Evolutionary conservation across 164 flowering plant genomes (phyloP), one percentile per base, ranked within the genome.

Genomic region (Euptelea pleiosperma): DNA sequence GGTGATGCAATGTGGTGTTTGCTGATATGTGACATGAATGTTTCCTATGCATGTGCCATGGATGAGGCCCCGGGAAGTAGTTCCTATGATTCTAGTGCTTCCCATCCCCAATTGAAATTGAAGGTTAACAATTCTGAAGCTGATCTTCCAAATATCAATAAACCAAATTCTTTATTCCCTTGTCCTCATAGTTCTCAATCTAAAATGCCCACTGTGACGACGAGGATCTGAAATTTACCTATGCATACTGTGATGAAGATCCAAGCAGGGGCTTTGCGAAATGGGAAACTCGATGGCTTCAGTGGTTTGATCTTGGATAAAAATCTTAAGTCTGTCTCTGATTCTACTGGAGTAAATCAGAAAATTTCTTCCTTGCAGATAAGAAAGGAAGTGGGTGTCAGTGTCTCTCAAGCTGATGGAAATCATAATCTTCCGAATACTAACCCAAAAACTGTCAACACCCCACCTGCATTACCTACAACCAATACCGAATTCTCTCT

Each of bases 1-100:
- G 99, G 97, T 39, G 97, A 93, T 61, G 96, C 99, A 58, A 80
- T 88, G 92, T 93, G 97, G 99, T 83, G 87, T 70, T 81, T 93
- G 75, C 67, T 93, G 63, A 80, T 90, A 12, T 81, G 83, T 72
- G 99, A 93, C 70, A 83, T 93, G 97, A 93, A 88, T 73, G 82
- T 93, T 4, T 79, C 90, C 28, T 93, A 82, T 70, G 97, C 97
- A 29, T 93, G 97, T 77, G 87, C 86, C 21, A 83, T 86, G 86
- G 95, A 79, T 51, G 81, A 60, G 24, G 35, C 61, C 53, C 34
- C 77, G 22, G 82, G 71, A 62, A 72, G 55, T 36, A 63, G 59
- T 62, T 60, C 79, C 16, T 70, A 78, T 51, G 35, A 41, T 49
- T 58, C 85, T 21, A 58, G 55, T 3, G 64, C n/a, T n/a, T n/a